These are phyloP conservation scores for Lentinula guzmanii DNA, from an alignment of 768 basidiomycete genomes.

Conservation along the genomic window DNA sequence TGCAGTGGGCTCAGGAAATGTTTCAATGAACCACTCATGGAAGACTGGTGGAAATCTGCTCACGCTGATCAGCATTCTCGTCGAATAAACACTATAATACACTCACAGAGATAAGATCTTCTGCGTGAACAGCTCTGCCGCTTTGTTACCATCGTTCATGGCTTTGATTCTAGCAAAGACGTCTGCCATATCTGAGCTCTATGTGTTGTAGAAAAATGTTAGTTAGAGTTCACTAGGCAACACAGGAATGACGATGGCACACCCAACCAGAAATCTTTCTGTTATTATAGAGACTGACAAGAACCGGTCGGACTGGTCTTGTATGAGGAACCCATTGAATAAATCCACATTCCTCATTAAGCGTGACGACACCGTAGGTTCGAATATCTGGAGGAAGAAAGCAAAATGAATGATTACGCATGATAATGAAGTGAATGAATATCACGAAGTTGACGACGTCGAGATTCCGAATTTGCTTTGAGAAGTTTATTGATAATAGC, in stretches of 20 bases:
- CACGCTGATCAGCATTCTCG: constrained; percentile 8
- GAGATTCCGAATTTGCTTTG: constrained; percentile 89
- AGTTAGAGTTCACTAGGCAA: neutral
- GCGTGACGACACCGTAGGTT: constrained; percentile 96
- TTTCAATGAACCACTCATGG: constrained; percentile 96
- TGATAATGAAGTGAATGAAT: neutral
- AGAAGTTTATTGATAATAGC: constrained; percentile 95
- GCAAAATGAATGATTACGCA: neutral
- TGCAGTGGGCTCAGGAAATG: constrained; percentile 92
- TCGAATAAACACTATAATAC: neutral
- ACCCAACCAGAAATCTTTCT: constrained; percentile 36
- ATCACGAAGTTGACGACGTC: constrained; percentile 85
- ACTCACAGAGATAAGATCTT: constrained; percentile 42
- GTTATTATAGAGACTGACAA: constrained; percentile 61
- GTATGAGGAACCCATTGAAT: constrained; percentile 99
- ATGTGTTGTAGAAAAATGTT: neutral
- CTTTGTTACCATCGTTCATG: constrained; percentile 48
- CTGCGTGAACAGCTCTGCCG: constrained; percentile 41
- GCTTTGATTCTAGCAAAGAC: constrained; percentile 28
- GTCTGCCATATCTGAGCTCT: constrained; percentile 42
- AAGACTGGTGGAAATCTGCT: constrained; percentile 62
- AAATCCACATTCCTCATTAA: constrained; percentile 96
- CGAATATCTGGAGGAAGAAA: constrained; percentile 64
- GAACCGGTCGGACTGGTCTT: constrained; percentile 69
- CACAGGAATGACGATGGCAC: constrained; percentile 9